Evolutionary conservation across 106 monocot genomes (phyloP).

Genomic region (Agapanthus africanus): DNA sequence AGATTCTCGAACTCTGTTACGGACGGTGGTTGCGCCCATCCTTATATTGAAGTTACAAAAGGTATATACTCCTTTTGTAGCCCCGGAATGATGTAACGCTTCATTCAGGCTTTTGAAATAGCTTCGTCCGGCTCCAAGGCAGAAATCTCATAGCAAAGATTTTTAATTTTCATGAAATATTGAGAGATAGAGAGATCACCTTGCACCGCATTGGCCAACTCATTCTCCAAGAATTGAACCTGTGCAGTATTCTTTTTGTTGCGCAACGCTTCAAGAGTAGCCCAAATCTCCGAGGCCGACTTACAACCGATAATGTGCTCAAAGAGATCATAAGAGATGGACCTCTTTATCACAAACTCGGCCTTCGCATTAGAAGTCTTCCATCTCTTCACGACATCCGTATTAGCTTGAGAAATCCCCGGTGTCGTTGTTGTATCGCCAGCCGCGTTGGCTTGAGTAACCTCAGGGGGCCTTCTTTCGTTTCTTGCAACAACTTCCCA

Average conservation of each 20-base stretch:
- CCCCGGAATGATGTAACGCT: background rate
- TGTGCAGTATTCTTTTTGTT: conserved; percentile 8
- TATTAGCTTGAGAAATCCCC: no score
- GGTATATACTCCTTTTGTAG: conserved; percentile 7
- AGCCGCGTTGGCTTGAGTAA: no score
- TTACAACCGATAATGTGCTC: conserved; percentile 3
- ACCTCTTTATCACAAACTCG: conserved; percentile 6
- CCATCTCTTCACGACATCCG: background rate
- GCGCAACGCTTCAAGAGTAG: background rate
- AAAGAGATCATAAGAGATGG: background rate
- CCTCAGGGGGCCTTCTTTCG: no score
- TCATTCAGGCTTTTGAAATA: background rate
- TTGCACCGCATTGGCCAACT: conserved; percentile 4
- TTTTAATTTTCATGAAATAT: conserved; percentile 11
- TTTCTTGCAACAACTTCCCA: no score
- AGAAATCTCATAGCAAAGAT: background rate
- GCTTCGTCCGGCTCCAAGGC: background rate
- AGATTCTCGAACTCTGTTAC: conserved; percentile 10
- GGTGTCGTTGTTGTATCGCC: no score
- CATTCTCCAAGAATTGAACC: conserved; percentile 8
- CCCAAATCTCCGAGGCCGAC: background rate
- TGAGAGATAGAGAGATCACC: conserved; percentile 14
- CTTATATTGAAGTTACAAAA: conserved; percentile 11
- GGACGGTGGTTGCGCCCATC: background rate
- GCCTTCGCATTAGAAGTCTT: background rate